Percentiles rank a stretch among this genome's conserved stretches.
phyloP scores from a whole-genome alignment of 768 basidiomycete species.

The Neoboletus subvelutipes region DNA sequence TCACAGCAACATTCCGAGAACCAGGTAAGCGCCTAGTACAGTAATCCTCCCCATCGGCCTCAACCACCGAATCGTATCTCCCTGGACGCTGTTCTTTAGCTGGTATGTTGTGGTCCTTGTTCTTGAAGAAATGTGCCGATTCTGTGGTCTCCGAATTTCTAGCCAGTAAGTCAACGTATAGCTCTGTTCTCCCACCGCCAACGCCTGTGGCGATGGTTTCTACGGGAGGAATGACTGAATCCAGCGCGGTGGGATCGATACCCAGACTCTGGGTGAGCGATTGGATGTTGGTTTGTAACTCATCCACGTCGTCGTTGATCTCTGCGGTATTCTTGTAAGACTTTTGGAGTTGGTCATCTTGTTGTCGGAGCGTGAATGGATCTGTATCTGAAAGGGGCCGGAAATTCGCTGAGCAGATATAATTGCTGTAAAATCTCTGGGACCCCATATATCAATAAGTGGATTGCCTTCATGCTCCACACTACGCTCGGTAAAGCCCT shows the following conservation, averaged over 20 bases:
- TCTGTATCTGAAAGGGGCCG: constrained; percentile 32
- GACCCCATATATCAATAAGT: too few species aligned
- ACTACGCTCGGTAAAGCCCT: too few species aligned
- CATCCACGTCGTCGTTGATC: constrained; percentile 72
- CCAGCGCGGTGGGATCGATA: constrained; percentile 47
- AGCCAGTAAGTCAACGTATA: neutral
- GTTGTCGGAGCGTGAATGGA: constrained; percentile 36
- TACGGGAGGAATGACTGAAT: constrained; percentile 1
- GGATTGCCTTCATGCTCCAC: too few species aligned
- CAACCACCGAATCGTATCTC: neutral
- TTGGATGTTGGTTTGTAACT: constrained; percentile 65
- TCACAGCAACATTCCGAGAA: neutral
- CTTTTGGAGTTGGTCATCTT: constrained; percentile 47
- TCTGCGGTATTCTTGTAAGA: constrained; percentile 61
- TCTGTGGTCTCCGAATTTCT: neutral
- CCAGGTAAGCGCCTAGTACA: neutral
- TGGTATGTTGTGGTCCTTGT: neutral
- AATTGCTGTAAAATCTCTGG: too few species aligned
- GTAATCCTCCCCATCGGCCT: neutral
- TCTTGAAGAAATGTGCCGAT: too few species aligned
- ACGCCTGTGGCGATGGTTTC: constrained; percentile 9
- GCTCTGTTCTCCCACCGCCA: constrained; percentile 5
- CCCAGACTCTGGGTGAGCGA: constrained; percentile 71
- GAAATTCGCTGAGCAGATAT: too few species aligned
- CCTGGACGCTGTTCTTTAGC: neutral